Evolutionary conservation across 78 protist species (phyloP).

Genomic region (Kipferlia bialata): DNA sequence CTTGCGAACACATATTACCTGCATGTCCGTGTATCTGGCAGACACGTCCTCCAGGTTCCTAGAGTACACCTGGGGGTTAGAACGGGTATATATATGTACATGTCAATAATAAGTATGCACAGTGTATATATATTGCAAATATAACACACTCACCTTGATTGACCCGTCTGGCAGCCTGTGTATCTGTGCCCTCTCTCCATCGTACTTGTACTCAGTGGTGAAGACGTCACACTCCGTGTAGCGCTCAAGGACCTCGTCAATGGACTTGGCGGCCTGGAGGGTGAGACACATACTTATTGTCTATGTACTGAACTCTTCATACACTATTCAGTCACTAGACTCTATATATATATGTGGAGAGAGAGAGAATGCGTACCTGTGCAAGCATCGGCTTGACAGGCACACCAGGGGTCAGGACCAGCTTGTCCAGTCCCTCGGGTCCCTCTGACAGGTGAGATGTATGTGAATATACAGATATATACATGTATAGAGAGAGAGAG

Average conservation of each 20-base stretch:
- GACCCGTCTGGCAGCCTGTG: conserved; percentile 13
- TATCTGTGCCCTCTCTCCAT: conserved; percentile 84
- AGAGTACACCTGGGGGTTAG: background rate
- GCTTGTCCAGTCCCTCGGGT: no score
- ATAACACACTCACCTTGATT: background rate
- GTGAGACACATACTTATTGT: no score
- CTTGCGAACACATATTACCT: background rate
- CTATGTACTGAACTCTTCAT: no score
- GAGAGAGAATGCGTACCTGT: no score
- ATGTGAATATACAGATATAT: no score
- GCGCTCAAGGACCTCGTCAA: no score
- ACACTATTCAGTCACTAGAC: no score
- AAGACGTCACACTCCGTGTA: conserved; percentile 43
- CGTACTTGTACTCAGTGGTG: conserved; percentile 94
- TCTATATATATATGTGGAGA: no score
- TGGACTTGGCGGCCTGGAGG: no score
- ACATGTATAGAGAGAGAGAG: no score
- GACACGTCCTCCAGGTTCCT: conserved; percentile 83
- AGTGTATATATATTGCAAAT: no score
- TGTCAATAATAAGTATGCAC: background rate
- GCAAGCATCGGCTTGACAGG: conserved; percentile 95
- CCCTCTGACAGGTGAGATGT: no score
- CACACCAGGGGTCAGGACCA: conserved; percentile 8
- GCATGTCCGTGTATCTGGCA: conserved; percentile 78
- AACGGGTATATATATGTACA: background rate